Percentiles rank a stretch among this genome's conserved stretches.
Conservation (phyloP, 2,329 filamentous ascomycete species). For the Cercospora janseana region DNA sequence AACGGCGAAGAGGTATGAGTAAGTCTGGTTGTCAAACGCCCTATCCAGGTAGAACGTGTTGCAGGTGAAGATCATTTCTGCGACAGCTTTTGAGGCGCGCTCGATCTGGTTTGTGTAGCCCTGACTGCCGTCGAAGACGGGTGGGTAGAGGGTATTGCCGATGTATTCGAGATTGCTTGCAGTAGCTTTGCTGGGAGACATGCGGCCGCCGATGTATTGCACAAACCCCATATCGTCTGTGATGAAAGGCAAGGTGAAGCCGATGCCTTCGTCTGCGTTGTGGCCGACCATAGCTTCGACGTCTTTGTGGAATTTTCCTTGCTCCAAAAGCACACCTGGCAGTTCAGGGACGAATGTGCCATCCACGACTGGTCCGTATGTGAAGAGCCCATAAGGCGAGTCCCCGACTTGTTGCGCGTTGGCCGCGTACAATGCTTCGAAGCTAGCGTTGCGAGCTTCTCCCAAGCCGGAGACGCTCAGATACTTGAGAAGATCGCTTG, state of each 20-base stretch:
- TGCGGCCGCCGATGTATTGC: slow-evolving; percentile 34
- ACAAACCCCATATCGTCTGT: slow-evolving; percentile 36
- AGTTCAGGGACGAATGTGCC: slow-evolving; percentile 49
- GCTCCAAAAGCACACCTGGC: slow-evolving; percentile 47
- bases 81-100: slow-evolving; percentile 44
- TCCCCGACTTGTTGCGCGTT: slow-evolving; percentile 45
- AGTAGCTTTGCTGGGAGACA: slow-evolving; percentile 25
- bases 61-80: slow-evolving; percentile 51
- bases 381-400: slow-evolving; percentile 47
- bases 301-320: slow-evolving; percentile 46
- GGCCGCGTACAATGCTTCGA: slow-evolving; percentile 40
- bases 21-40: slow-evolving; percentile 48
- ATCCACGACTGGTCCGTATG: slow-evolving; percentile 48
- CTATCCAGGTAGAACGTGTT: slow-evolving; percentile 52
- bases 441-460: slow-evolving; percentile 45
- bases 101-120: slow-evolving; percentile 48
- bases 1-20: slow-evolving; percentile 54
- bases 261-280: slow-evolving; percentile 47
- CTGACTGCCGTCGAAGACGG: slow-evolving; percentile 26
- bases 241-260: slow-evolving; percentile 45
- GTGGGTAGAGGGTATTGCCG: slow-evolving; percentile 49
- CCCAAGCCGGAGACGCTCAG: slow-evolving; percentile 47
- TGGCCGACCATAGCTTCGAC: slow-evolving; percentile 48
- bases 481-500: slow-evolving; percentile 42
- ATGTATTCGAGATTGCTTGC: slow-evolving; percentile 42